Evolutionary conservation across 306 rosid genomes (phyloP).

Genomic region (Mimosa bimucronata): DNA sequence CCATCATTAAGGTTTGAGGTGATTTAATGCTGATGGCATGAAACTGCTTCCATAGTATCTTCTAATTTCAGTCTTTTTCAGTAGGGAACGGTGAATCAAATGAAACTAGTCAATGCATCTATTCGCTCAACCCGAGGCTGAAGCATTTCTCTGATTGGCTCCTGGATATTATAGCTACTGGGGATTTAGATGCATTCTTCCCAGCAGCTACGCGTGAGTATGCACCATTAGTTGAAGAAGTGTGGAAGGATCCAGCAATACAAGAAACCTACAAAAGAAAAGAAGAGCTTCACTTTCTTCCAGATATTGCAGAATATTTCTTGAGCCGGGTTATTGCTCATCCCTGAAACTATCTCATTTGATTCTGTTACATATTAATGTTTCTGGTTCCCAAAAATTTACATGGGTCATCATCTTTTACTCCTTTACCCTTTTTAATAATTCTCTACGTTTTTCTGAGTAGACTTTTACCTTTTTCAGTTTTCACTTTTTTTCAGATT

Average conservation of each 20-base stretch:
- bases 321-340: conserved; percentile 72
- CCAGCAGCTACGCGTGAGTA: conserved; percentile 99
- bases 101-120: conserved; percentile 57
- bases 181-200: conserved; percentile 97
- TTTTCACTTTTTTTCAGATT: not conserved
- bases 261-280: conserved; percentile 92
- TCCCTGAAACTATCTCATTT: conserved; percentile 27
- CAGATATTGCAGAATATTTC: conserved; percentile 90
- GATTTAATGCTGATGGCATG: conserved; percentile 17
- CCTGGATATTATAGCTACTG: conserved; percentile 94
- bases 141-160: conserved; percentile 99
- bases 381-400: conserved; percentile 1
- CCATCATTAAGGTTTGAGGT: not conserved
- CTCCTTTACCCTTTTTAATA: not conserved
- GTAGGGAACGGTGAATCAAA: conserved; percentile 51
- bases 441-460: not conserved
- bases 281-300: conserved; percentile 92
- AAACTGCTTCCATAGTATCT: conserved; percentile 26
- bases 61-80: conserved; percentile 50
- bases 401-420: not conserved
- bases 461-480: not conserved
- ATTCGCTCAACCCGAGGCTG: conserved; percentile 91
- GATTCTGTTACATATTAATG: conserved; percentile 5
- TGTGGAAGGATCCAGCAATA: conserved; percentile 96
- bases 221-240: conserved; percentile 98